Evolutionary conservation across 306 rosid species (phyloP).

Genomic region (Malus orientalis): DNA sequence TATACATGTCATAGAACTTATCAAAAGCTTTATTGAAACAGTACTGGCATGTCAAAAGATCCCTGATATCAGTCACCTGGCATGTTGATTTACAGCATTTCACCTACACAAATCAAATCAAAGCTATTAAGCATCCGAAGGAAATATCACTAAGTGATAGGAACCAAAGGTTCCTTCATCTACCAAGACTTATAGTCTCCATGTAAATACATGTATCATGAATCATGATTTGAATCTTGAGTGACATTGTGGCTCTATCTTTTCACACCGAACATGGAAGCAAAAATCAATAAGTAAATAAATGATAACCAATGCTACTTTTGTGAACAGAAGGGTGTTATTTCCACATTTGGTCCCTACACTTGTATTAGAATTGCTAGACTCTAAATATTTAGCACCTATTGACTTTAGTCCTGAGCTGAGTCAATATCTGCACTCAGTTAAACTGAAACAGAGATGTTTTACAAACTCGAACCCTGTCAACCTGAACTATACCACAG

Average conservation of each 20-base stretch:
- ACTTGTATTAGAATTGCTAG: background rate
- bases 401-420: background rate
- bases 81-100: slow-evolving; percentile 91
- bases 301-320: background rate
- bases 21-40: slow-evolving; percentile 83
- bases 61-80: slow-evolving; percentile 64
- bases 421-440: background rate
- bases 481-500: background rate
- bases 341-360: background rate
- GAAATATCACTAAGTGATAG: slow-evolving; percentile 7
- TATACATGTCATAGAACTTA: slow-evolving; percentile 79
- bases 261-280: background rate
- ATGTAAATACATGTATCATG: background rate
- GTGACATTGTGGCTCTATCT: background rate
- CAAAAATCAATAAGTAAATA: background rate
- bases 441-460: background rate
- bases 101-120: slow-evolving; percentile 36
- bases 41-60: slow-evolving; percentile 70
- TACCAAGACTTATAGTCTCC: background rate
- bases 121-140: slow-evolving; percentile 4
- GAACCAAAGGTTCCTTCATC: background rate
- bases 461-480: background rate
- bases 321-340: too few species aligned
- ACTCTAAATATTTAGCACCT: background rate
- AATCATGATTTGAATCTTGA: background rate